Evolutionary conservation across 2,329 filamentous ascomycete genomes (phyloP).

Genomic region (Thermoascus crustaceus): DNA sequence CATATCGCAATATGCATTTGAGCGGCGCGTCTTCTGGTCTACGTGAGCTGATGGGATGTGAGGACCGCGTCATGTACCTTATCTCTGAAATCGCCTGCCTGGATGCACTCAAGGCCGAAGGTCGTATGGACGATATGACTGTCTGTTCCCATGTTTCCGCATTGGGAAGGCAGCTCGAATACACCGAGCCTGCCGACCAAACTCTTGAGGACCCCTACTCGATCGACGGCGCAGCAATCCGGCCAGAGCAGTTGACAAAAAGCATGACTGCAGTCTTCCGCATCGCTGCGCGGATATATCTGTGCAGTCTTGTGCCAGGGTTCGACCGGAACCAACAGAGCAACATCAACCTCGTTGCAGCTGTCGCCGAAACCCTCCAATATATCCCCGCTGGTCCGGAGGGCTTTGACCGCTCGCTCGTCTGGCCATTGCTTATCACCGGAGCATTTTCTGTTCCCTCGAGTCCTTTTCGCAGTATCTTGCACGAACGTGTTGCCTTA

Average conservation of each 20-base stretch:
- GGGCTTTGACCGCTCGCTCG: slow-evolving; percentile 82
- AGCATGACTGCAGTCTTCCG: slow-evolving; percentile 91
- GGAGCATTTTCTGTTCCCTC: slow-evolving; percentile 66
- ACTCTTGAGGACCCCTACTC: slow-evolving; percentile 52
- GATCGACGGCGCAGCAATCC: slow-evolving; percentile 58
- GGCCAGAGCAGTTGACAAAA: slow-evolving; percentile 71
- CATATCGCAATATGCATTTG: slow-evolving; percentile 91
- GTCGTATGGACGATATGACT: slow-evolving; percentile 70
- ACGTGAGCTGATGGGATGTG: slow-evolving; percentile 91
- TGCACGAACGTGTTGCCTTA: slow-evolving; percentile 63
- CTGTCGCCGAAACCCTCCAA: slow-evolving; percentile 66
- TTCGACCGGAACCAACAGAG: slow-evolving; percentile 68
- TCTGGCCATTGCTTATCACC: slow-evolving; percentile 87
- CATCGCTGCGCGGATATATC: slow-evolving; percentile 84
- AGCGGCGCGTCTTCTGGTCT: slow-evolving; percentile 60
- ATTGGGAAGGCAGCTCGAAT: slow-evolving; percentile 77
- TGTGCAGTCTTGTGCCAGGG: slow-evolving; percentile 90
- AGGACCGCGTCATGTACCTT: slow-evolving; percentile 94
- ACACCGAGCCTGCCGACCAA: slow-evolving; percentile 62
- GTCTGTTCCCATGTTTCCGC: slow-evolving; percentile 83
- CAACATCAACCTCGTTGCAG: slow-evolving; percentile 68
- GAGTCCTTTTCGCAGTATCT: slow-evolving; percentile 68
- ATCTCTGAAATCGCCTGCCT: slow-evolving; percentile 97
- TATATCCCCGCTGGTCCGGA: slow-evolving; percentile 72
- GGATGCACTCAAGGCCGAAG: slow-evolving; percentile 74